These are phyloP conservation scores for Suillus subalutaceus DNA, from an alignment of 768 basidiomycete genomes.

Conservation along the genomic window DNA sequence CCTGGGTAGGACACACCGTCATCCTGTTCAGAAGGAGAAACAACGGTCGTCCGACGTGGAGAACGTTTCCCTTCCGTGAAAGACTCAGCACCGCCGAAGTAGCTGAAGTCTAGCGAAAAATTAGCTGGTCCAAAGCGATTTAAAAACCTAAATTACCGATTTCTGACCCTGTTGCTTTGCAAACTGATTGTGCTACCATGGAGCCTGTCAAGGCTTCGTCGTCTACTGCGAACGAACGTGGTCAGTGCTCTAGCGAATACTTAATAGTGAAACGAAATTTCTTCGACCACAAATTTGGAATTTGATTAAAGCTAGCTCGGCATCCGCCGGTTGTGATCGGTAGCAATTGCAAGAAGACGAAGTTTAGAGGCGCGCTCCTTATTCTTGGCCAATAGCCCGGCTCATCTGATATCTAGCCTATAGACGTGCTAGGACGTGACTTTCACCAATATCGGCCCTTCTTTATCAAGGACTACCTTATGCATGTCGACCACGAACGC, in stretches of 20 bases:
- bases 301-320: not conserved
- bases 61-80: slow-evolving; percentile 56
- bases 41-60: slow-evolving; percentile 53
- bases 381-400: not conserved
- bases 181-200: slow-evolving; percentile 22
- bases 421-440: not conserved
- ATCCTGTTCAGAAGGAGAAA: slow-evolving; percentile 41
- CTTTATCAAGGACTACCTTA: no score
- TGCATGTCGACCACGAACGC: not conserved
- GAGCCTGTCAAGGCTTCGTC: not conserved
- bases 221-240: not conserved
- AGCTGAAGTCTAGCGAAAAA: slow-evolving; percentile 64
- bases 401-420: not conserved
- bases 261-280: not conserved
- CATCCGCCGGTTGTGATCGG: not conserved
- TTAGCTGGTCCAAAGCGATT: not conserved
- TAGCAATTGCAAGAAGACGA: not conserved
- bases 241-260: not conserved
- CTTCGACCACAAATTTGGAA: not conserved
- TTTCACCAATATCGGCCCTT: no score
- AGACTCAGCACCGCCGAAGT: slow-evolving; percentile 84
- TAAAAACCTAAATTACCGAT: slow-evolving; percentile 22
- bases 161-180: slow-evolving; percentile 8
- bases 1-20: slow-evolving; percentile 45
- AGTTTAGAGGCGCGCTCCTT: no score